Percentiles rank a stretch among this genome's conserved stretches.
Conservation (phyloP, 495 filamentous ascomycete species). For the Neurospora sp. region DNA sequence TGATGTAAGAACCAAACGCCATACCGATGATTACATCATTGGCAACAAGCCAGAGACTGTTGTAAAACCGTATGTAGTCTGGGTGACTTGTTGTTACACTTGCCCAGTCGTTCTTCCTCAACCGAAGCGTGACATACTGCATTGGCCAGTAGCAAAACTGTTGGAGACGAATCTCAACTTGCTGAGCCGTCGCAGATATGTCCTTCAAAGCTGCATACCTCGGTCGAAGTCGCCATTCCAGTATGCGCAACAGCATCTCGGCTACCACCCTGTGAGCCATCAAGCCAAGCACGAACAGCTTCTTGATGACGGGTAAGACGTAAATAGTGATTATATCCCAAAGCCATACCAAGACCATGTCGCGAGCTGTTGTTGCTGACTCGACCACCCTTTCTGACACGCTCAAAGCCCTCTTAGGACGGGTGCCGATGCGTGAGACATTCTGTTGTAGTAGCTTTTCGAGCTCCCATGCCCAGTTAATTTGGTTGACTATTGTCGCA, state of each 20-base stretch:
- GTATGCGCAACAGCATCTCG: conserved; percentile 64
- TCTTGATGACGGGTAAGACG: conserved; percentile 66
- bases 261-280: conserved; percentile 74
- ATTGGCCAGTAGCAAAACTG: conserved; percentile 99
- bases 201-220: conserved; percentile 84
- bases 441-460: conserved; percentile 79
- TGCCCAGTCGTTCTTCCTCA: conserved; percentile 86
- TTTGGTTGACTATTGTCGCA: conserved; percentile 78
- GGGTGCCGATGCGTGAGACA: conserved; percentile 65
- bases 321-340: conserved; percentile 66
- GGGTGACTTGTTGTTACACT: conserved; percentile 92
- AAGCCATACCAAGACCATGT: conserved; percentile 56
- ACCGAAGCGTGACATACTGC: conserved; percentile 83
- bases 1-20: conserved; percentile 90
- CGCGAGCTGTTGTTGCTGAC: conserved; percentile 76
- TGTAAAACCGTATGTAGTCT: conserved; percentile 98
- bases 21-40: conserved; percentile 99
- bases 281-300: conserved; percentile 63
- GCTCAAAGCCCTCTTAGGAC: conserved; percentile 74
- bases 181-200: conserved; percentile 93
- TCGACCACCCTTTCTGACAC: conserved; percentile 93
- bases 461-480: conserved; percentile 92
- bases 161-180: conserved; percentile 93
- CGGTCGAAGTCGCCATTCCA: conserved; percentile 81
- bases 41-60: conserved; percentile 95